Conservation (phyloP, 176 grass and related monocot genomes). For the Phragmites australis region DNA sequence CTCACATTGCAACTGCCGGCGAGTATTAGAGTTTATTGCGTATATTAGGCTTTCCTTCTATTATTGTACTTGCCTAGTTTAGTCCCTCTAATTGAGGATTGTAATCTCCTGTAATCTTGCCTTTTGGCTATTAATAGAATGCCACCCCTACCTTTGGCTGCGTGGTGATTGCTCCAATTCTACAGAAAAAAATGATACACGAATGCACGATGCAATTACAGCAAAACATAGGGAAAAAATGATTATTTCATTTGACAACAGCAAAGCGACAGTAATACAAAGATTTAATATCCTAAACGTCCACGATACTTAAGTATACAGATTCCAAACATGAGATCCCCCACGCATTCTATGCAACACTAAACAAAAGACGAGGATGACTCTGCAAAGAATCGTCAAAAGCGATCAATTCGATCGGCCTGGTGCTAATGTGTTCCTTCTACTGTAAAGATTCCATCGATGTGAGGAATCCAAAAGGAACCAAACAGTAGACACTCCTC, state of each 20-base stretch:
- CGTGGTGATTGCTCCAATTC: no score
- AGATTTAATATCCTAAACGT: not conserved
- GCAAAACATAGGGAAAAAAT: not conserved
- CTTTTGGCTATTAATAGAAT: no score
- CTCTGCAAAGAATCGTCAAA: not conserved
- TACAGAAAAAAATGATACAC: not conserved
- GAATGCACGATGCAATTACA: not conserved
- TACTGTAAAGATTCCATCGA: not conserved
- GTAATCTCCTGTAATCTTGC: no score
- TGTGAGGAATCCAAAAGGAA: not conserved
- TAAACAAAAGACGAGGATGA: not conserved
- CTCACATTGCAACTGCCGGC: no score
- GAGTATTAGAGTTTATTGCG: no score
- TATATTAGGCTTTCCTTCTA: no score
- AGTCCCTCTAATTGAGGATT: no score
- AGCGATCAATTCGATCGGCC: not conserved
- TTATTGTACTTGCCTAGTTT: no score
- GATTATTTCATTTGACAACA: not conserved
- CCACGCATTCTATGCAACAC: not conserved
- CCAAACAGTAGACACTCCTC: not conserved
- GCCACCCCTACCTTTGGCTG: no score
- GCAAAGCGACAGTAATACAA: not conserved
- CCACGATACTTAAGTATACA: not conserved
- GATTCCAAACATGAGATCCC: not conserved
- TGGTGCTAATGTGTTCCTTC: not conserved